These are phyloP conservation scores for Puccinia coronata DNA, from an alignment of 1,284 basidiomycete species.

Conservation along the genomic window DNA sequence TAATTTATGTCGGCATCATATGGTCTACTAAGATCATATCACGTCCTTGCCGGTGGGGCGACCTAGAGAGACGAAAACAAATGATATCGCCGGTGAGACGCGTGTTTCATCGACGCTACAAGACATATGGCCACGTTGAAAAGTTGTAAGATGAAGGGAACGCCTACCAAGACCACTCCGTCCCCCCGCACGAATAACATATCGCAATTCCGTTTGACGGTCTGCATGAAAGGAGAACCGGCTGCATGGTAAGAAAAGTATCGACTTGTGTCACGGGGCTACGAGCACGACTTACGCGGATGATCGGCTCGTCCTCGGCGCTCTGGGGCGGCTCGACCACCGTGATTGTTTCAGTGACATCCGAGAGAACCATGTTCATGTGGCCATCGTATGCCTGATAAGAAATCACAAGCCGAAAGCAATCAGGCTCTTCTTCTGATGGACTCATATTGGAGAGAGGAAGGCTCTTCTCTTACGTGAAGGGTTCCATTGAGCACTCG, in stretches of 20 bases:
- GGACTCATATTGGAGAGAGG: not conserved
- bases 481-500: conserved; percentile 87
- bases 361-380: conserved; percentile 97
- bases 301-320: conserved; percentile 47
- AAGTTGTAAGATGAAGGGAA: not conserved
- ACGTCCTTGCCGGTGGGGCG: conserved; percentile 40
- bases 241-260: not conserved
- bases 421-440: not conserved
- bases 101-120: not conserved
- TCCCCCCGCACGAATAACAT: conserved; percentile 87
- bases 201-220: conserved; percentile 89
- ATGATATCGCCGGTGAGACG: not conserved
- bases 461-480: conserved; percentile 81
- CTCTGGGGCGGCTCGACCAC: conserved; percentile 69
- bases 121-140: not conserved
- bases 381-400: conserved; percentile 94
- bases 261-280: not conserved
- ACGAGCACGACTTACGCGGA: conserved; percentile 57
- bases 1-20: no score
- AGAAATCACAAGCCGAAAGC: not conserved
- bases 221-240: conserved; percentile 62
- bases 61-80: conserved; percentile 19
- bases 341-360: conserved; percentile 95
- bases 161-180: conserved; percentile 59
- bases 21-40: not conserved